Evolutionary conservation across 257 asterid genomes (phyloP).

Genomic region (Avicennia marina): DNA sequence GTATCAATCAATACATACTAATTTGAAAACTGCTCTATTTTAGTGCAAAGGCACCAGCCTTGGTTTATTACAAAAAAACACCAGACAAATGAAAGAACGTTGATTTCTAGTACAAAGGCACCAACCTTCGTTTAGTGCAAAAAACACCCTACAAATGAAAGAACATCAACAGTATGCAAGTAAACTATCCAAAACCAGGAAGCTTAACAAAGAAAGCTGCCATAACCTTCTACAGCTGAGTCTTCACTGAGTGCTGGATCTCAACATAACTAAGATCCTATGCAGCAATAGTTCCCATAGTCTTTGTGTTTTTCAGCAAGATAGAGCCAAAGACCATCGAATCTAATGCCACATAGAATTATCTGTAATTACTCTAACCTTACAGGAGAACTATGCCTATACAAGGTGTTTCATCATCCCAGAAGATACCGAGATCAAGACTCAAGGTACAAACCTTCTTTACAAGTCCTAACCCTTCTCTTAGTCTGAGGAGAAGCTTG

Average conservation of each 20-base stretch:
- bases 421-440: slow-evolving; percentile 11
- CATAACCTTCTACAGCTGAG: slow-evolving; percentile 1
- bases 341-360: slow-evolving; percentile 3
- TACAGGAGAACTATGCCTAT: slow-evolving; percentile 13
- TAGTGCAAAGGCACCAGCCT: too few relatives aligned
- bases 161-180: slow-evolving; percentile 9
- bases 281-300: not conserved
- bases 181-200: slow-evolving; percentile 27
- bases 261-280: not conserved
- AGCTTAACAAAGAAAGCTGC: slow-evolving; percentile 24
- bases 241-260: slow-evolving; percentile 31
- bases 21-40: too few relatives aligned
- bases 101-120: slow-evolving; percentile 17
- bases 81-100: not conserved
- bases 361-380: slow-evolving; percentile 5
- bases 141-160: slow-evolving; percentile 22
- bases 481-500: not conserved
- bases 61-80: too few relatives aligned
- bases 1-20: too few relatives aligned
- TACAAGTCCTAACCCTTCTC: not conserved
- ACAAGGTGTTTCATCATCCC: slow-evolving; percentile 1
- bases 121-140: slow-evolving; percentile 21
- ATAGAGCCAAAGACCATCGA: not conserved
- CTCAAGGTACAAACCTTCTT: not conserved
- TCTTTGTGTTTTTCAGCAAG: not conserved